A percentile compares a stretch with the other conserved stretches of the same genome.
Evolutionary conservation across 768 basidiomycete genomes (phyloP).

Genomic region (Agrocybe pediades): DNA sequence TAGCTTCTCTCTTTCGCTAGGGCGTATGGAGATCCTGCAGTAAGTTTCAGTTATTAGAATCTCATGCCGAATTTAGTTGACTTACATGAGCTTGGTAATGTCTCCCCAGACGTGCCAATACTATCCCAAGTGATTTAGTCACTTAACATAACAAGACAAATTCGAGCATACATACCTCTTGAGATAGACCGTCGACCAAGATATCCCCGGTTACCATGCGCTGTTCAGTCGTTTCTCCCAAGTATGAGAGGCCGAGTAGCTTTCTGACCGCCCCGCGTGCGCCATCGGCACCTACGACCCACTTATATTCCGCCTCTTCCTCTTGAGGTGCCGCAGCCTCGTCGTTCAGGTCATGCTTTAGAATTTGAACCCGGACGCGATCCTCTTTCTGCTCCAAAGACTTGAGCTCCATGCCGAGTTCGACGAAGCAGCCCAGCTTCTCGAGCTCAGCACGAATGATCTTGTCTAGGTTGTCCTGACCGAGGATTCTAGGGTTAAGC

Average conservation of each 20-base stretch:
- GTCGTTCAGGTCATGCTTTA: slow-evolving; percentile 11
- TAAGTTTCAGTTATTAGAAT: neutral
- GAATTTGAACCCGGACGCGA: slow-evolving; percentile 34
- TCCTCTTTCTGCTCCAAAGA: slow-evolving; percentile 40
- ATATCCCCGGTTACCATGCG: slow-evolving; percentile 42
- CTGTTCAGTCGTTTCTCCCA: slow-evolving; percentile 39
- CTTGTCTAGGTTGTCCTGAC: slow-evolving; percentile 34
- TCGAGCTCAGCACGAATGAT: slow-evolving; percentile 34
- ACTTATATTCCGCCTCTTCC: slow-evolving; percentile 33
- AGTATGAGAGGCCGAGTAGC: slow-evolving; percentile 35
- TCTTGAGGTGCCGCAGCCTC: slow-evolving; percentile 10
- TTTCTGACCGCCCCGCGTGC: slow-evolving; percentile 43
- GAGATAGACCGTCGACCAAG: slow-evolving; percentile 35
- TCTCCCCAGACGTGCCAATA: slow-evolving; percentile 51
- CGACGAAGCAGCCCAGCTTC: slow-evolving; percentile 33
- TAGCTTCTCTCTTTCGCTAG: slow-evolving; percentile 11
- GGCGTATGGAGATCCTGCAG: slow-evolving; percentile 14
- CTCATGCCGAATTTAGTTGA: neutral
- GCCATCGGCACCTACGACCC: slow-evolving; percentile 46
- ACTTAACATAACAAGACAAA: neutral
- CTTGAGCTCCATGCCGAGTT: slow-evolving; percentile 45
- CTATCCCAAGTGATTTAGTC: slow-evolving; percentile 19
- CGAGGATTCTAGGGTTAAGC: slow-evolving; percentile 20
- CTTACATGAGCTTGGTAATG: slow-evolving; percentile 28
- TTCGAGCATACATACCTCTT: slow-evolving; percentile 27